Evolutionary conservation across 805 yeast species (phyloP), one percentile per base, ranked within the genome.

Genomic region (Nakazawaea laoshanensis): DNA sequence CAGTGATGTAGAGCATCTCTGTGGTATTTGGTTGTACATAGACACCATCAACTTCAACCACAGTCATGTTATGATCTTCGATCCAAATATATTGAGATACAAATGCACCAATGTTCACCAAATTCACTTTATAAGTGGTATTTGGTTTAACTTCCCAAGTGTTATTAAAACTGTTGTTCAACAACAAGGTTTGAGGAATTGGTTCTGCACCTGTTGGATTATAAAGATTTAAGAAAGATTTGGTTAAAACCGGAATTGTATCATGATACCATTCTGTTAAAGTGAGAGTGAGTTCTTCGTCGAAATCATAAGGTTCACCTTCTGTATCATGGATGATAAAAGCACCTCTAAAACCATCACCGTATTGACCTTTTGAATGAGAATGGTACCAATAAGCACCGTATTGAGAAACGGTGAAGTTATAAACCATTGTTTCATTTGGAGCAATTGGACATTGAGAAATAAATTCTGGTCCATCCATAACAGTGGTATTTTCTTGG

Each of bases 131-230:
- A 55, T 92, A 92, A 12, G 96, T 88, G 24, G 75, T 86, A 59
- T 76, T 75, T 6, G 97, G 95, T 61, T 83, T 51, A 36, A 89
- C 94, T 7, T 59, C 43, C 81, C 86, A 75, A n/a, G 88, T 72
- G 49, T 70, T 63, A 57, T 82, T 80, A 49, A 66, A 70, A 9
- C 95, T 78, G 52, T 87, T 86, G 61, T 89, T 89, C 55, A 87
- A 65, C 47, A 92, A 67, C 45, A 82, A 57, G 52, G 70, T 65
- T 44, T 83, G 81, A 7, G 98, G 98, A 45, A 92, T 77, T 32
- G 98, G 98, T 62, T 92, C 98, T 27, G 97, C 96, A 50, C 98
- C 98, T 7, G 96, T 85, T 38, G 98, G 98, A 59, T 92, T 92
- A 63, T 67, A 77, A 41, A 77, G 53, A 43, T 61, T 72, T 64